A percentile compares a stretch with the other conserved stretches of the same genome.
Evolutionary conservation across 495 filamentous ascomycete species (phyloP).

Genomic region (Mycothermus thermophilus): DNA sequence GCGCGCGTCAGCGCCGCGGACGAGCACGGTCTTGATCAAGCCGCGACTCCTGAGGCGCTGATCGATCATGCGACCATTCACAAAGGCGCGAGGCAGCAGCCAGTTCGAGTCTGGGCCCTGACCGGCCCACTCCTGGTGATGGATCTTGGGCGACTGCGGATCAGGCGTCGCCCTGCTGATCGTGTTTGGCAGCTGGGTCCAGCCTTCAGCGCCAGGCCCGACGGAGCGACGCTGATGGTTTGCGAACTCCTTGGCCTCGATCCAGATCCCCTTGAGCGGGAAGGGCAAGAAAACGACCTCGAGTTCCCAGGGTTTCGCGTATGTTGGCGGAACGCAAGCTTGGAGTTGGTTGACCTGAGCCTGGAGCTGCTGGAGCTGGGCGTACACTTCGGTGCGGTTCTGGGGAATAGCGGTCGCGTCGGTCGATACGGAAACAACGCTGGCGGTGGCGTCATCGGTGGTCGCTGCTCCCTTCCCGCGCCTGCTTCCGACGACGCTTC

Average conservation of each 20-base stretch:
- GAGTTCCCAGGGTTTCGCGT: conserved; percentile 47
- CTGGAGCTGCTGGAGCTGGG: conserved; percentile 41
- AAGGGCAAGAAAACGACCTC: conserved; percentile 59
- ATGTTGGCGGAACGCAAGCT: conserved; percentile 39
- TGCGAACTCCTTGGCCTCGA: conserved; percentile 32
- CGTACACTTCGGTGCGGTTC: conserved; percentile 31
- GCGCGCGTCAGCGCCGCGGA: conserved; percentile 43
- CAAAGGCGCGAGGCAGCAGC: conserved; percentile 46
- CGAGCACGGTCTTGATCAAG: conserved; percentile 43
- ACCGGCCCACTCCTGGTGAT: conserved; percentile 34
- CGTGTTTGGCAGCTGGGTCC: conserved; percentile 42
- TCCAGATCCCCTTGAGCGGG: conserved; percentile 50
- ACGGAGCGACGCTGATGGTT: conserved; percentile 30
- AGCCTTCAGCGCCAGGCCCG: conserved; percentile 35
- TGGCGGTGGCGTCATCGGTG: conserved; percentile 26
- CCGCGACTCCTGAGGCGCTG: conserved; percentile 51
- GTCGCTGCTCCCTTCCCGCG: conserved; percentile 13
- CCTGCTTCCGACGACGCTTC: conserved; percentile 25
- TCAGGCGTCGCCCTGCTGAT: conserved; percentile 27
- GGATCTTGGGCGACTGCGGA: conserved; percentile 28
- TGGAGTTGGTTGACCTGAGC: conserved; percentile 43
- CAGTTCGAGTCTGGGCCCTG: conserved; percentile 34
- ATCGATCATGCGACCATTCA: conserved; percentile 38
- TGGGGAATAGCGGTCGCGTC: conserved; percentile 20
- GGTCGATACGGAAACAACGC: conserved; percentile 32